A percentile compares a stretch with the other conserved stretches of the same genome.
phyloP scores from a whole-genome alignment of 2,329 filamentous ascomycete genomes.

The Aspergillus jensenii region DNA sequence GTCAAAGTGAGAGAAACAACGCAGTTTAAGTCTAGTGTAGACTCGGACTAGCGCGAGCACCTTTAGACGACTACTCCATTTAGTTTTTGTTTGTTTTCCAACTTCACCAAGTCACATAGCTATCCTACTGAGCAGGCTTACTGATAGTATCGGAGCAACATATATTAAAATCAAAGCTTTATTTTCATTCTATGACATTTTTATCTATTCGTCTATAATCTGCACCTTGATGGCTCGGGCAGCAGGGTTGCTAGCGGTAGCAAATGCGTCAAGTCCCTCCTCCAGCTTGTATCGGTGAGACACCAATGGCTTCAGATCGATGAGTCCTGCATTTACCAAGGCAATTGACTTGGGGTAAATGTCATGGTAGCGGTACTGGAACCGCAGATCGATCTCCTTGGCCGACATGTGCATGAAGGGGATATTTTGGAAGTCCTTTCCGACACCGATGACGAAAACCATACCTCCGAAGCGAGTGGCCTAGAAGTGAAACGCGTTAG shows the following conservation, averaged over 20 bases:
- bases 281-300: conserved; percentile 39
- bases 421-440: conserved; percentile 22
- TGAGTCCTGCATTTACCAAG: conserved; percentile 34
- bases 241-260: conserved; percentile 35
- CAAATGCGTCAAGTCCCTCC: conserved; percentile 38
- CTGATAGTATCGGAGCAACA: neutral
- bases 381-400: conserved; percentile 19
- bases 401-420: conserved; percentile 23
- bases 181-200: neutral
- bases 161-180: neutral
- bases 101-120: neutral
- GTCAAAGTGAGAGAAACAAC: neutral
- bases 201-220: conserved; percentile 18
- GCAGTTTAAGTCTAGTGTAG: neutral
- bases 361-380: conserved; percentile 22
- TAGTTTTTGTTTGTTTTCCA: neutral
- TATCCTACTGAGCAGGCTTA: neutral
- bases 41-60: neutral
- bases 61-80: neutral
- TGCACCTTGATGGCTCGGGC: conserved; percentile 36
- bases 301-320: conserved; percentile 40
- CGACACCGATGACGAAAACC: conserved; percentile 21
- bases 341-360: conserved; percentile 24
- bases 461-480: conserved; percentile 19
- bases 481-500: conserved; percentile 4